These are phyloP conservation scores for Rosa chinensis DNA, from an alignment of 306 rosid species.

Conservation along the genomic window DNA sequence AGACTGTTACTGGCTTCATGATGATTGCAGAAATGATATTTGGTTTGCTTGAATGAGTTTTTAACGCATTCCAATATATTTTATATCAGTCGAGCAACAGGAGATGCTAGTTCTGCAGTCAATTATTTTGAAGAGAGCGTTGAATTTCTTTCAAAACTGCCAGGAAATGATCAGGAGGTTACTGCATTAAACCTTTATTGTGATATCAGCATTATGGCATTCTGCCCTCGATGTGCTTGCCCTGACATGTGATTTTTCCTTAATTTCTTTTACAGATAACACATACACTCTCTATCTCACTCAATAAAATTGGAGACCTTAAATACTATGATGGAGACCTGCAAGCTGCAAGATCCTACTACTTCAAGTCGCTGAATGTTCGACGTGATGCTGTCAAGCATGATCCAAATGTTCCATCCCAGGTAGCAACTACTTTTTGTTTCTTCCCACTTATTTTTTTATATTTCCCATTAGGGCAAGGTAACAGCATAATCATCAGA, in stretches of 20 bases:
- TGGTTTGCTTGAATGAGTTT: slow-evolving; percentile 16
- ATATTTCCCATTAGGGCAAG: neutral
- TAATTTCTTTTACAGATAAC: slow-evolving; percentile 47
- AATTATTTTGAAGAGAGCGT: slow-evolving; percentile 82
- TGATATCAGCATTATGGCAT: neutral
- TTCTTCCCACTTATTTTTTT: neutral
- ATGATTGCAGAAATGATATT: neutral
- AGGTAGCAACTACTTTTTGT: slow-evolving; percentile 47
- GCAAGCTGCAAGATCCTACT: slow-evolving; percentile 74
- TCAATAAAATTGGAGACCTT: slow-evolving; percentile 95
- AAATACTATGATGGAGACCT: slow-evolving; percentile 89
- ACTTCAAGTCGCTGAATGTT: slow-evolving; percentile 74
- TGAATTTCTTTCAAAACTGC: slow-evolving; percentile 80
- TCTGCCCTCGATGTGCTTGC: neutral
- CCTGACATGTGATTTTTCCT: slow-evolving; percentile 1
- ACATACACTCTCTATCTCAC: slow-evolving; percentile 94
- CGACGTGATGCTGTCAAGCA: slow-evolving; percentile 72
- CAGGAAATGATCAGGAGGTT: slow-evolving; percentile 79
- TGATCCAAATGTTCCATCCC: slow-evolving; percentile 61
- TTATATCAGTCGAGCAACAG: slow-evolving; percentile 79
- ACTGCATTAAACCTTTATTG: slow-evolving; percentile 29
- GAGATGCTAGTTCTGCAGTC: slow-evolving; percentile 75
- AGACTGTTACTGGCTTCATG: neutral
- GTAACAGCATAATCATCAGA: neutral
- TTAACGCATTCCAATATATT: slow-evolving; percentile 1